Percentiles rank a stretch among this genome's conserved stretches.
Conservation (phyloP, 2,329 filamentous ascomycete genomes). For the Fusarium sp. region DNA sequence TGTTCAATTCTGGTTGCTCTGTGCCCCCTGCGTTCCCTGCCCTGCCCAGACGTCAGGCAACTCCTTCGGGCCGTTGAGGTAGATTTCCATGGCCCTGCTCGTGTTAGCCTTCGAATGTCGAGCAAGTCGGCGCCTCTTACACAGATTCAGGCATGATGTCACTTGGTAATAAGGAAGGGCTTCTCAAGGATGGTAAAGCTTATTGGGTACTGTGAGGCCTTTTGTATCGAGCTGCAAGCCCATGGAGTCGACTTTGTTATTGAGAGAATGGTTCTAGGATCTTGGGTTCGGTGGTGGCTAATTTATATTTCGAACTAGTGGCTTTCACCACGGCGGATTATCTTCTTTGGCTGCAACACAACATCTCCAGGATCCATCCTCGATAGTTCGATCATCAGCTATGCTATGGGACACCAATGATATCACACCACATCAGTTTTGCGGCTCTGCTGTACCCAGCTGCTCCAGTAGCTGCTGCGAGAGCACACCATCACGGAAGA, state of each 20-base stretch:
- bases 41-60: slow-evolving; percentile 22
- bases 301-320: slow-evolving; percentile 27
- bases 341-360: slow-evolving; percentile 7
- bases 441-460: slow-evolving; percentile 33
- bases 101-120: slow-evolving; percentile 1
- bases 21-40: slow-evolving; percentile 7
- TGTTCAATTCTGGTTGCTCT: neutral
- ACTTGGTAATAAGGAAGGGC: neutral
- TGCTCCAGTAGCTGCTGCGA: slow-evolving; percentile 7
- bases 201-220: neutral
- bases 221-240: neutral
- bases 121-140: neutral
- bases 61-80: neutral
- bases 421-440: slow-evolving; percentile 39
- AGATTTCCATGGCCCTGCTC: slow-evolving; percentile 6
- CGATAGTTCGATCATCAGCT: slow-evolving; percentile 24
- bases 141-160: slow-evolving; percentile 17
- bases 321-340: neutral
- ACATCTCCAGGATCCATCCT: slow-evolving; percentile 11
- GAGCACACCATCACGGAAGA: slow-evolving; percentile 34
- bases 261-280: neutral
- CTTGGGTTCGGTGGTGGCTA: neutral
- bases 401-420: slow-evolving; percentile 38
- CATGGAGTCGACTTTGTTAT: neutral
- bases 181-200: neutral